Base-by-base conservation (phyloP, 164 flowering plant species). In the Cinnamomum micranthum region DNA sequence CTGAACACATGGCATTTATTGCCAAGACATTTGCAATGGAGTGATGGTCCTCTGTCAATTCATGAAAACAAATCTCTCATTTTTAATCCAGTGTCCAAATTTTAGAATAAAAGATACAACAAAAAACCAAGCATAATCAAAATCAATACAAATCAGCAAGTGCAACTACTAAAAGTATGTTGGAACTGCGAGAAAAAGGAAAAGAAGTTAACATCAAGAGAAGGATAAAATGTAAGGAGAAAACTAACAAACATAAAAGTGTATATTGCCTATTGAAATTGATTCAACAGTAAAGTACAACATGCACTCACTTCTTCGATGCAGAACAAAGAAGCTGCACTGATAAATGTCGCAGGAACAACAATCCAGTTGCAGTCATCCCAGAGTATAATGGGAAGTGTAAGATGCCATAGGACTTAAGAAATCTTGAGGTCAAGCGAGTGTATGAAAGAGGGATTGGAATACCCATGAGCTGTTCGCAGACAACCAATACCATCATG, bases 371-470 rank as follows among this genome's bases (percentile, higher is more conserved):
- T 86, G 85, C 99, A 95, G 59, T 95, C 99, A 78, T 95, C 97
- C 98, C 98, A 95, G 31, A 95, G 89, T 74, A 91, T 95, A 65
- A 95, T 79, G 2, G 98, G 98, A 75, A 92, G 97, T 47, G 98
- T 92, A 50, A 95, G 85, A 87, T 95, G 97, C 97, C 98, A 95
- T 24, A 95, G 90, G 76, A 95, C 95, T 23, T n/a, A n/a, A 95
- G 79, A 81, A 95, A 90, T 79, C 98, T 88, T 65, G 97, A 95
- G 31, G 98, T 95, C 84, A 95, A 80, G 52, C 98, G 93, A 77
- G 98, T 95, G 76, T 95, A 95, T 14, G 99, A 93, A n/a, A 95
- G 93, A 71, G 99, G 97, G 64, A 95, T 93, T 10, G 99, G 99
- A 2, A 86, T 90, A 22, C 97, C 92, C 76, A 90, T 82, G 13